Conservation (phyloP, 768 basidiomycete genomes). For the Lanmaoa pseudosensibilis region DNA sequence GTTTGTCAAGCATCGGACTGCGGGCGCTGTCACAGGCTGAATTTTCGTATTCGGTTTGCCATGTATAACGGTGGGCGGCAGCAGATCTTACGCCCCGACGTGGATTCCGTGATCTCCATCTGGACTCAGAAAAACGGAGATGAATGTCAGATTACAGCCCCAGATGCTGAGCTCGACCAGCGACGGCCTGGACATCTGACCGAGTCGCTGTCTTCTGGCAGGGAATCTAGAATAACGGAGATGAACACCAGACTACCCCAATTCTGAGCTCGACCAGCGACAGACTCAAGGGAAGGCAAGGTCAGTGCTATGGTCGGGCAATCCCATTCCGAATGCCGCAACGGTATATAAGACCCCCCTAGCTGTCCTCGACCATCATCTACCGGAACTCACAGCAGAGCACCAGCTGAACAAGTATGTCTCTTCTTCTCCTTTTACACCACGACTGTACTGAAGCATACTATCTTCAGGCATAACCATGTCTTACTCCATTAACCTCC, state of each 20-base stretch:
- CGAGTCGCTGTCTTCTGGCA: background rate
- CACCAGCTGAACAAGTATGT: slow-evolving; percentile 3
- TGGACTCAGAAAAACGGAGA: background rate
- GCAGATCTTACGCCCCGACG: background rate
- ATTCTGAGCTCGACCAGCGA: background rate
- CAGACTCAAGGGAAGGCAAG: background rate
- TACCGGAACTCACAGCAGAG: background rate
- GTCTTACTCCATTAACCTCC: slow-evolving; percentile 5
- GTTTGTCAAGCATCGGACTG: background rate
- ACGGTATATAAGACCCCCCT: slow-evolving; percentile 1
- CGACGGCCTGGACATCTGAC: background rate
- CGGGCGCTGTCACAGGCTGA: background rate
- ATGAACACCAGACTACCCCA: background rate
- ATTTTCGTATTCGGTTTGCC: background rate
- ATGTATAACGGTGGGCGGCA: background rate
- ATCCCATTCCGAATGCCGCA: background rate
- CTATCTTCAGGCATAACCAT: background rate
- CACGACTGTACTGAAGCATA: background rate
- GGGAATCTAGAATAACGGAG: background rate
- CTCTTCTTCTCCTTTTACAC: background rate
- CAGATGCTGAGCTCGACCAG: background rate
- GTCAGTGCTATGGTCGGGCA: background rate
- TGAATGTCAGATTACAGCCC: background rate
- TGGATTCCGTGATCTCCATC: background rate
- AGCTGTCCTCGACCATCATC: background rate